Conservation (phyloP, 176 grass and related monocot genomes). For the Triticum monococcum region DNA sequence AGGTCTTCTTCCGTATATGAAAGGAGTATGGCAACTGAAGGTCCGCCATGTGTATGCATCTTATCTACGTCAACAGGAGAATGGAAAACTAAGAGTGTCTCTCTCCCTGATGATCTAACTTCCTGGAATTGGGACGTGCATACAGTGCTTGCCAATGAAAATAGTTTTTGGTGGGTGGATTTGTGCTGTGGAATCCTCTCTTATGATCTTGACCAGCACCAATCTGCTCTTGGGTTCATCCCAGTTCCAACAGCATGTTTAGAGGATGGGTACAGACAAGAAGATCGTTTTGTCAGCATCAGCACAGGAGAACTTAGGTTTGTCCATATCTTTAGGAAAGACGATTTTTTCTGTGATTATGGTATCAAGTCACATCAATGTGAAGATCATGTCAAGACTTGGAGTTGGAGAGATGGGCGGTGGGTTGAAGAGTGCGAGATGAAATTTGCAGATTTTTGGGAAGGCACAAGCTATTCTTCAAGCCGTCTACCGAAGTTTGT, state of each 20-base stretch:
- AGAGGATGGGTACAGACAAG: neutral
- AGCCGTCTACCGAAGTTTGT: neutral
- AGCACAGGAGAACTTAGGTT: neutral
- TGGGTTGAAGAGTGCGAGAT: neutral
- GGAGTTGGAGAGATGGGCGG: neutral
- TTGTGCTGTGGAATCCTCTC: neutral
- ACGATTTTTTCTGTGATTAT: neutral
- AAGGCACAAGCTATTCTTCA: neutral
- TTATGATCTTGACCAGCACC: neutral
- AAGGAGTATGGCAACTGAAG: neutral
- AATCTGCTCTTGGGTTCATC: neutral
- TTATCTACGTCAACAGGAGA: neutral
- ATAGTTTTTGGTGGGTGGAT: neutral
- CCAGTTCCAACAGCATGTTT: neutral
- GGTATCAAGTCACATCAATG: neutral
- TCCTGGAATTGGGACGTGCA: neutral
- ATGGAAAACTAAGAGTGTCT: neutral
- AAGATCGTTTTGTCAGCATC: neutral
- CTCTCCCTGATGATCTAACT: neutral
- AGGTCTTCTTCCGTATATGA: neutral
- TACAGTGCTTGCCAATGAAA: neutral
- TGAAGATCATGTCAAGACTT: neutral
- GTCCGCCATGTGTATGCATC: neutral
- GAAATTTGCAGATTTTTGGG: neutral
- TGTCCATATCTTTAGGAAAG: neutral